Evolutionary conservation across 2,329 filamentous ascomycete genomes (phyloP).

Genomic region (Pseudogymnoascus sp.): DNA sequence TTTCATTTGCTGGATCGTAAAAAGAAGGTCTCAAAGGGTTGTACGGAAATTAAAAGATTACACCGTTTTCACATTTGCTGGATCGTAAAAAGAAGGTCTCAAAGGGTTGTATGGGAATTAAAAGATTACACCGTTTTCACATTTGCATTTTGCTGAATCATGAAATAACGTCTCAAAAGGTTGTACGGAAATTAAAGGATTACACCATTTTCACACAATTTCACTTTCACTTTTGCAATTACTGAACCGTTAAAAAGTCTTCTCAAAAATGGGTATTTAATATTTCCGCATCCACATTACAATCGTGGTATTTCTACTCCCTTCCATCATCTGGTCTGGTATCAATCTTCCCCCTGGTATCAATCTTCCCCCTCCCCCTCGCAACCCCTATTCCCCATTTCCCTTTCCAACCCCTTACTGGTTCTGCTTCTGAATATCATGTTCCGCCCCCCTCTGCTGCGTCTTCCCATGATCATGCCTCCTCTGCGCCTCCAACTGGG

Average conservation of each 20-base stretch:
- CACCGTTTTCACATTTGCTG: neutral
- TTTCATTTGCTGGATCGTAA: too few relatives aligned
- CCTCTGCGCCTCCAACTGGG: conserved; percentile 55
- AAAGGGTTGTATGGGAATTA: neutral
- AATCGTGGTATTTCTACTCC: neutral
- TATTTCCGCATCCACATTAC: neutral
- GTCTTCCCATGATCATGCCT: conserved; percentile 77
- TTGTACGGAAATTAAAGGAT: too few relatives aligned
- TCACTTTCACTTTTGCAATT: neutral
- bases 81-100: too few relatives aligned
- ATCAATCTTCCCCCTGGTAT: neutral
- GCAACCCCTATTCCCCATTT: conserved; percentile 38
- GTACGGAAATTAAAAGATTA: neutral
- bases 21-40: too few relatives aligned
- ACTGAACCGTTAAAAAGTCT: neutral
- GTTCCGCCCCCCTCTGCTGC: conserved; percentile 72
- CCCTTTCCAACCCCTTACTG: neutral
- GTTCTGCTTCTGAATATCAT: conserved; percentile 60
- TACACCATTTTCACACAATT: too few relatives aligned
- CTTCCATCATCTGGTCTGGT: neutral
- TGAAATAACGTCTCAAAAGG: too few relatives aligned
- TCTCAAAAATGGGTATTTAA: neutral
- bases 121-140: neutral
- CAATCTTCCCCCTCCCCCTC: neutral
- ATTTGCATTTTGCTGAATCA: too few relatives aligned